Conservation (phyloP, 495 filamentous ascomycete genomes). For the Tuber brumale region DNA sequence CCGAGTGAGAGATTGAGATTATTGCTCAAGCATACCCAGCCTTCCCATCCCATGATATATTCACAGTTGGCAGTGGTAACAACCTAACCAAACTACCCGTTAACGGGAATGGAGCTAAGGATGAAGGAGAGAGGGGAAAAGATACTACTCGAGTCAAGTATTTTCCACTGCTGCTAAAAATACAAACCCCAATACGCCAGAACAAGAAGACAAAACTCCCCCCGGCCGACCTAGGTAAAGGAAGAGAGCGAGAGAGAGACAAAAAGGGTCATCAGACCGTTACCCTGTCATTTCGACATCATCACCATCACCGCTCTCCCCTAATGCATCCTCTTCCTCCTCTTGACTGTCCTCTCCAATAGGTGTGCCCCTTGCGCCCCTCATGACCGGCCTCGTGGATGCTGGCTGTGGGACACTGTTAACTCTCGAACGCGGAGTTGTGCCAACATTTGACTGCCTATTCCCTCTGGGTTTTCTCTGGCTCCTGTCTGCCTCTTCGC, state of each 20-base stretch:
- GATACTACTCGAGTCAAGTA: not conserved
- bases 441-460: conserved; percentile 12
- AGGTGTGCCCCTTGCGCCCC: conserved; percentile 43
- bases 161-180: not conserved
- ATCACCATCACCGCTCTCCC: conserved; percentile 19
- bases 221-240: not conserved
- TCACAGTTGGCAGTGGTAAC: not conserved
- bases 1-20: not conserved
- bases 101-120: not conserved
- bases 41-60: not conserved
- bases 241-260: not conserved
- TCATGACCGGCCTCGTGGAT: conserved; percentile 48
- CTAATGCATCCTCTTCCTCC: conserved; percentile 17
- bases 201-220: not conserved
- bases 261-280: not conserved
- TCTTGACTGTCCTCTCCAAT: conserved; percentile 40
- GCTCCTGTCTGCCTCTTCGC: conserved; percentile 58
- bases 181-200: not conserved
- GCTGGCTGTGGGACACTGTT: conserved; percentile 30
- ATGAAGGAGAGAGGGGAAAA: not conserved
- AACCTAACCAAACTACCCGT: not conserved
- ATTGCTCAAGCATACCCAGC: not conserved
- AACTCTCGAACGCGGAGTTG: conserved; percentile 3
- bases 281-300: conserved; percentile 3
- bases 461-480: not conserved